Base-by-base conservation (phyloP, 331 rosid species). In the Phaseolus coccineus region DNA sequence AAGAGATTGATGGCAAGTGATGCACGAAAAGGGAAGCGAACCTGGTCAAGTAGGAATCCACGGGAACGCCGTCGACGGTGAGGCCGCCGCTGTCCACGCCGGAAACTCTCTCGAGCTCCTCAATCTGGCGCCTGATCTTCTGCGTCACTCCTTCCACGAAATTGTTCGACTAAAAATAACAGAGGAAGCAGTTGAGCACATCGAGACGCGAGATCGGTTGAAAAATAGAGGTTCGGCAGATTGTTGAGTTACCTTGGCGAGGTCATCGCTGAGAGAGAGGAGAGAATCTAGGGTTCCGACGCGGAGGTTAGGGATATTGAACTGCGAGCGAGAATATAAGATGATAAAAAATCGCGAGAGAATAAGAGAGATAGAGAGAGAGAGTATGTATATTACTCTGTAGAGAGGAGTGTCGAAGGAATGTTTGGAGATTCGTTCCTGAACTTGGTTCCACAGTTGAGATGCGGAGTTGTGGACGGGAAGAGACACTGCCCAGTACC, bases 221-320 rank as follows among this genome's bases (percentile, higher is more conserved):
- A 42, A 63, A 33, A 16, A 63, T 0, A 16, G 47, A 7, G 47
- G 8, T 16, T 30, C 37, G 4, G 42, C 9, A 19, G 28, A 15
- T 13, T 9, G 39, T 15, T 7, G 8, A 50, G 8, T 83, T 15
- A 94, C 98, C 96, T 91, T 94, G 8, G 88, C 53, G 77, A 94
- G 96, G 80, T 94, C 98, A 80, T 94, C 98, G 87, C 96, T 91
- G 86, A 94, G 97, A 30, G 98, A 88, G 82, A 94, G 98, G 48
- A 94, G 96, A 73, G 98, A 89, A 77, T 94, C 98, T 31, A 91
- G 92, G 75, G 98, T 94, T 87, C 98, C 98, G 70, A 94, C 92
- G 14, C 96, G 96, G 80, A 94, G 96, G 83, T 81, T 90, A 19
- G 98, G 97, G 24, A 90, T 76, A 72, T 94, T 91, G 85, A 91